phyloP scores from a whole-genome alignment of 768 basidiomycete genomes.

The Phanerochaete sordida region DNA sequence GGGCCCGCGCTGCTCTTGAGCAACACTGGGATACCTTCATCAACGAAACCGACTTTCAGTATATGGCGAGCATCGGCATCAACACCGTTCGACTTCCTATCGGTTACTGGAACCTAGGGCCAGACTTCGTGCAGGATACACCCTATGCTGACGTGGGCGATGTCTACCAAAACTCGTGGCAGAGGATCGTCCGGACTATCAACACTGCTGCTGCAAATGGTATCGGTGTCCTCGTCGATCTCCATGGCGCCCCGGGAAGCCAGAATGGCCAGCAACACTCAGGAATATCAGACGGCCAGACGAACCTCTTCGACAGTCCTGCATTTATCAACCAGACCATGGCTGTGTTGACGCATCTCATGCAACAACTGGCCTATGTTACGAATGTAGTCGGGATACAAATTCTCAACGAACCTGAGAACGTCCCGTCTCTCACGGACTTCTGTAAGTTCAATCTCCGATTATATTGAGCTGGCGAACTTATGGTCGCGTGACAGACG shows the following conservation, averaged over 20 bases:
- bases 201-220: constrained; percentile 35
- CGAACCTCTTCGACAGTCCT: constrained; percentile 34
- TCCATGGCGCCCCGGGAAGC: constrained; percentile 51
- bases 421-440: constrained; percentile 42
- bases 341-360: constrained; percentile 35
- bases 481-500: constrained; percentile 35
- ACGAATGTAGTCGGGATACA: constrained; percentile 44
- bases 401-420: constrained; percentile 49
- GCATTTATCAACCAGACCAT: constrained; percentile 37
- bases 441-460: constrained; percentile 31
- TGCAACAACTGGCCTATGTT: constrained; percentile 27
- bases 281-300: constrained; percentile 40
- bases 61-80: constrained; percentile 53
- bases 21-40: constrained; percentile 77
- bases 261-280: constrained; percentile 42
- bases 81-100: constrained; percentile 60
- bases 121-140: constrained; percentile 30
- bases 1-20: constrained; percentile 52
- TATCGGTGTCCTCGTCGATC: constrained; percentile 49
- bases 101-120: constrained; percentile 47
- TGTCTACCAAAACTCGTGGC: constrained; percentile 45
- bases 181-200: constrained; percentile 39
- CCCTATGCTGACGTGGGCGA: constrained; percentile 37
- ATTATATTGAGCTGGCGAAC: background rate
- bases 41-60: constrained; percentile 58